Evolutionary conservation across 2,329 filamentous ascomycete genomes (phyloP), one percentile per base, ranked within the genome.

Genomic region (Ceratocystis destructans): DNA sequence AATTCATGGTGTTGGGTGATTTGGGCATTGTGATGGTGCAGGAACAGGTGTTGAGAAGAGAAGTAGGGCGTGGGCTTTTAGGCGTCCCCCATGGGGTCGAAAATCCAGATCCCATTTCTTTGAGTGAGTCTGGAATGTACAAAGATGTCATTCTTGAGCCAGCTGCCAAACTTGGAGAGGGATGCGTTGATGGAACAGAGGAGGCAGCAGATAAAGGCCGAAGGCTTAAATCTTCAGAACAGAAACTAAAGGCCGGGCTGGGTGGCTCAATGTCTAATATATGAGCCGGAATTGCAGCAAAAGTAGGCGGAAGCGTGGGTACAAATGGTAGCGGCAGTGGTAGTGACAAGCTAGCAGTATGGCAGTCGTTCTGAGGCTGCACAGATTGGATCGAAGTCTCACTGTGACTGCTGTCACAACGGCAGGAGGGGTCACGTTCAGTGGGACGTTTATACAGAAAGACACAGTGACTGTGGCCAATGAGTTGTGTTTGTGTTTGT

Each of bases 211-310:
- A n/a, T 48, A 22, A 55, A 17, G 44, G 28, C 15, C 50, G 61
- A 12, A 68, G 61, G 2, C 37, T 53, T 22, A 66, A 33, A 45
- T 68, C 28, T 62, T 68, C 64, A n/a, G 41, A 50, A 25, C 64
- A 68, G 31, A 68, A 68, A 33, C 48, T 64, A 31, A 68, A 68
- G 5, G 50, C 64, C 12, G 67, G 67, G 33, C 64, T 66, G 48
- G 64, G 59, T 3, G 67, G 67, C 5, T 66, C 61, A 28, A 65
- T 48, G 31, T 28, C 46, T 12, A 33, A 22, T 22, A 53, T 46
- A 20, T 64, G 45, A 10, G 28, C 46, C 28, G 12, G 31, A 22
- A 48, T 33, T 17, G 31, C 37, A 20, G 46, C n/a, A 3, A 45
- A 20, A 50, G 15, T 12, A 50, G 44, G 44, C 22, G 44, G 17